These are phyloP conservation scores for Knufia fluminis DNA, from an alignment of 2,329 filamentous ascomycete genomes.

Conservation along the genomic window DNA sequence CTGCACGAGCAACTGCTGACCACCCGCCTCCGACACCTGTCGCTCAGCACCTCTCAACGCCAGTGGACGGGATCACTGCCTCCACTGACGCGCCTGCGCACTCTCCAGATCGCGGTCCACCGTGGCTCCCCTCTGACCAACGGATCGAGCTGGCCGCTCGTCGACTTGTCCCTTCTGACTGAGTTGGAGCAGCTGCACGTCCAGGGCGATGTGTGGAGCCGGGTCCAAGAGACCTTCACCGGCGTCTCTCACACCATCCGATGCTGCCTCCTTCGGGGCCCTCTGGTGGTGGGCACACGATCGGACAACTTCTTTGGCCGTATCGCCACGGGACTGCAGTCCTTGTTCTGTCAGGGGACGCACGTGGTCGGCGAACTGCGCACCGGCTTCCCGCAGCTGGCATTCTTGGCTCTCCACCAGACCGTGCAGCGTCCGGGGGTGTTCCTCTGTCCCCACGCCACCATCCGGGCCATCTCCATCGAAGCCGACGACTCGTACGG, in stretches of 20 bases:
- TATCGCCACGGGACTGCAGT: not conserved
- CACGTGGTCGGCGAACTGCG: no score
- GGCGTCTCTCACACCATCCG: constrained; percentile 3
- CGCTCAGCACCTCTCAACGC: no score
- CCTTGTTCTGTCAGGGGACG: not conserved
- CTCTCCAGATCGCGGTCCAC: not conserved
- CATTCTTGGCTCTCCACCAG: no score
- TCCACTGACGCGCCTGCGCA: no score
- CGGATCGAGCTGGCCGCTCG: not conserved
- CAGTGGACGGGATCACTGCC: no score
- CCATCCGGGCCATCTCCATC: no score
- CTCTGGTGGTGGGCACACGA: not conserved
- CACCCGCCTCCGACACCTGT: no score
- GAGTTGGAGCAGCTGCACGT: constrained; percentile 2
- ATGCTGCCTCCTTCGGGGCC: constrained; percentile 1
- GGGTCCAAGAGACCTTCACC: constrained; percentile 2
- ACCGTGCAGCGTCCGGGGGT: no score
- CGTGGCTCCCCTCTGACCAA: not conserved
- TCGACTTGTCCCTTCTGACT: not conserved
- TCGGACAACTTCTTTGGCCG: not conserved
- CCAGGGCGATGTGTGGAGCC: constrained; percentile 1
- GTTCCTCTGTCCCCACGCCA: no score
- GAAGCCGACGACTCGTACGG: no score
- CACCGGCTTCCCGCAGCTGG: no score
- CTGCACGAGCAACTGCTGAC: no score